phyloP scores from a whole-genome alignment of 2,329 filamentous ascomycete species.

The Neurospora sp. region DNA sequence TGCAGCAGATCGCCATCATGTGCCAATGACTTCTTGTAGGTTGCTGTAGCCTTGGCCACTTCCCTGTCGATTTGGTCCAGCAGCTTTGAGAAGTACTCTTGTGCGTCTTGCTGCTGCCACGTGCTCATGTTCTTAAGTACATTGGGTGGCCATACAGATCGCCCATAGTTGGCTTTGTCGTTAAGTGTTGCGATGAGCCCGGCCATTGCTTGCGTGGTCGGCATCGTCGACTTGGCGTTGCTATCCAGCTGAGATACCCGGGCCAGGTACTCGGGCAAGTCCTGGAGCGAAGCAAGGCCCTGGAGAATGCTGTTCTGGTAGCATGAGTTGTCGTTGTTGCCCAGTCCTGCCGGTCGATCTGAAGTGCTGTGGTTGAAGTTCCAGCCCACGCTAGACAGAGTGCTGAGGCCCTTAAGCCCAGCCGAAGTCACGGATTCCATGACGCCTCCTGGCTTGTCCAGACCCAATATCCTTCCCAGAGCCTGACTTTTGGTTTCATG shows the following conservation, averaged over 20 bases:
- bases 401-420: constrained; percentile 44
- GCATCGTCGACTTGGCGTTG: constrained; percentile 17
- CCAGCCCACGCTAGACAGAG: constrained; percentile 36
- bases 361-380: constrained; percentile 24
- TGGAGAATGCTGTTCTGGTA: constrained; percentile 97
- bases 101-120: constrained; percentile 93
- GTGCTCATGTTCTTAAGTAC: constrained; percentile 87
- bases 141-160: constrained; percentile 69
- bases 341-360: constrained; percentile 56
- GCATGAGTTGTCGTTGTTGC: constrained; percentile 91
- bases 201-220: constrained; percentile 41
- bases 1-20: constrained; percentile 29
- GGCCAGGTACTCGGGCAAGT: constrained; percentile 57
- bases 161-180: constrained; percentile 58
- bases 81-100: constrained; percentile 91
- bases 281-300: constrained; percentile 64
- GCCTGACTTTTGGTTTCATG: constrained; percentile 54
- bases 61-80: constrained; percentile 78
- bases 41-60: constrained; percentile 39
- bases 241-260: constrained; percentile 27
- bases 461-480: constrained; percentile 51
- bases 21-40: constrained; percentile 24
- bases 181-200: constrained; percentile 62
- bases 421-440: constrained; percentile 48
- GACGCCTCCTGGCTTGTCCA: constrained; percentile 43